phyloP scores from a whole-genome alignment of 805 yeast genomes.

The Candida oleophila region DNA sequence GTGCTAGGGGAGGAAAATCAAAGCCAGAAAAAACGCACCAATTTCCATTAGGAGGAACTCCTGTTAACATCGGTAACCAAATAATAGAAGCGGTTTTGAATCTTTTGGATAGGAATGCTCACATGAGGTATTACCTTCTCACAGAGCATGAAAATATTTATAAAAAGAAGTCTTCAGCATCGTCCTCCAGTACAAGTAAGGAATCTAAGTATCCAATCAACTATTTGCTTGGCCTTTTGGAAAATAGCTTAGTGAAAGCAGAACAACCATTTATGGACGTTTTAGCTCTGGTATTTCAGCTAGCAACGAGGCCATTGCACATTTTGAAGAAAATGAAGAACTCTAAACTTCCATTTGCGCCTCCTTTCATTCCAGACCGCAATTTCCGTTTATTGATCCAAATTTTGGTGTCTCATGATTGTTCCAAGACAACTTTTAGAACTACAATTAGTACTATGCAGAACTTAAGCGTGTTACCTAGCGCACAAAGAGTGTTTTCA shows the following conservation, averaged over 20 bases:
- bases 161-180: constrained; percentile 20
- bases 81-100: constrained; percentile 72
- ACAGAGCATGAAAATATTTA: constrained; percentile 62
- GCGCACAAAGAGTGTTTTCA: constrained; percentile 65
- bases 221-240: constrained; percentile 59
- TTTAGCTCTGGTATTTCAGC: constrained; percentile 70
- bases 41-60: constrained; percentile 63
- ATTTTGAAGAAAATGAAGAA: constrained; percentile 43
- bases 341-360: constrained; percentile 26
- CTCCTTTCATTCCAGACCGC: constrained; percentile 64
- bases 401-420: constrained; percentile 75
- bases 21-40: constrained; percentile 16
- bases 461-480: constrained; percentile 60
- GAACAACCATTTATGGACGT: constrained; percentile 77
- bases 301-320: constrained; percentile 71
- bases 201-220: constrained; percentile 71
- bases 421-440: constrained; percentile 81
- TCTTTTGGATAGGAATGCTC: constrained; percentile 64
- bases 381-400: constrained; percentile 63
- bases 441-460: constrained; percentile 81
- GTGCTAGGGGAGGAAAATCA: constrained; percentile 31
- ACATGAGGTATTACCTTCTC: constrained; percentile 70
- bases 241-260: constrained; percentile 61
- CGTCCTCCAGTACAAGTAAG: constrained; percentile 25
- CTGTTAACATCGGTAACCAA: constrained; percentile 72